Base-by-base conservation (phyloP, 495 filamentous ascomycete species). In the Penicillium macrosclerotiorum region DNA sequence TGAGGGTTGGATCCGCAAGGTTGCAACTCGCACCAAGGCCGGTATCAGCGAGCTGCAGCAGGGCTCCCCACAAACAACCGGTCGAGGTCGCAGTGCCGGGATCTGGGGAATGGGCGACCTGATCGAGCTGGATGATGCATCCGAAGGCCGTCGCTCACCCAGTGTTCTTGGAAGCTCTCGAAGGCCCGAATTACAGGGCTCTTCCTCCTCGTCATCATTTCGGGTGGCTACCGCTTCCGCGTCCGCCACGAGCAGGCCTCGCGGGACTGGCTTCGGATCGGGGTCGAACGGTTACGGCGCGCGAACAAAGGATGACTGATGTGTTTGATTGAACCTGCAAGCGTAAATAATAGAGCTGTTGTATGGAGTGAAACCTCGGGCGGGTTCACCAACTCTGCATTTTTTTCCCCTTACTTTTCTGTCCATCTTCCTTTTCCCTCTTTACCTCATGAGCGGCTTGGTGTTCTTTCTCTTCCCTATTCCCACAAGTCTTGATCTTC, bases 1-100 rank as follows among this genome's bases (percentile, higher is more conserved):
- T 22, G 92, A 96, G 64, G 82, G 83, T 5, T 98, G 93, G 89
- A 75, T 96, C 51, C 74, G 90, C 32, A 89, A 85, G 49, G 79
- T 92, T 42, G 88, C 85, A 27, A 78, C 75, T 4, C 65, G 68
- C 18, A 69, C 72, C 1, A 75, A 70, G 36, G 52, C 60, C 13
- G 60, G 65, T 12, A 49, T 75, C 45, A 67, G 53, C 38, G 72
- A 75, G 17, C 50, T 73, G 32, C 71, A 74, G 35, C 68, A 68
- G 49, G 52, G 54, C 8, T 44, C 59, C 5, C 34, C 59, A 4
- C 65, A 61, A 60, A 40, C 52, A 49, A 43, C 50, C 36, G 37
- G 51, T 41, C 49, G 67, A 53, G 54, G 69, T 46, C 65, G 65
- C 16, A 57, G 52, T 4, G 61, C 60, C 9, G 68, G 65, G 8